Evolutionary conservation across 2,329 filamentous ascomycete genomes (phyloP).

Genomic region (Verticillium zaregamsianum): DNA sequence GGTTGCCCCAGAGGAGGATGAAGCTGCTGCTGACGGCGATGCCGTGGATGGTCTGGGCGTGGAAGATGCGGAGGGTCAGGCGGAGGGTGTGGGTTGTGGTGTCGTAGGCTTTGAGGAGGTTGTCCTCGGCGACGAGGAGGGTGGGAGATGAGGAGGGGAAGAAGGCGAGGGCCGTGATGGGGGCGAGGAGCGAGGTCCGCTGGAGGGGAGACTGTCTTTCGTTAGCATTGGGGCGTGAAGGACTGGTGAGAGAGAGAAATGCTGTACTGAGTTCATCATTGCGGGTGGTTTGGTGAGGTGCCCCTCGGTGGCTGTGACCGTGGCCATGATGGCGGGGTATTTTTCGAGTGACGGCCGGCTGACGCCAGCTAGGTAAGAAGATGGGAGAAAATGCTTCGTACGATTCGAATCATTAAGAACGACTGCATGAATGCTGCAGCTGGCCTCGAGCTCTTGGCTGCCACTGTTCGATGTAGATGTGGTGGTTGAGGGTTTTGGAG

Average conservation of each 20-base stretch:
- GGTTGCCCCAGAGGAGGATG: conserved; percentile 68
- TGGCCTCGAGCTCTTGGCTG: not conserved
- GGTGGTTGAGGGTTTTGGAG: not conserved
- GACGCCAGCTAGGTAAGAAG: not conserved
- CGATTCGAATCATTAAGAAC: not conserved
- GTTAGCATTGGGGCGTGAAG: not conserved
- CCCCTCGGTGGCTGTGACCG: not conserved
- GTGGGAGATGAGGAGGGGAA: conserved; percentile 23
- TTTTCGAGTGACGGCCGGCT: not conserved
- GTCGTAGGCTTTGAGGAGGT: conserved; percentile 51
- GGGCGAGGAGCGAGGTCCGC: conserved; percentile 41
- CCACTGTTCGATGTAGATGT: not conserved
- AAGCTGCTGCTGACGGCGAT: conserved; percentile 43
- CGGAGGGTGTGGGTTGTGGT: conserved; percentile 28
- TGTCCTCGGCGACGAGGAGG: conserved; percentile 58
- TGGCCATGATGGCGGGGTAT: not conserved
- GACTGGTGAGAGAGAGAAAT: not conserved
- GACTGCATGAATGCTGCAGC: too few relatives aligned
- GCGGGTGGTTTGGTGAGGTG: not conserved
- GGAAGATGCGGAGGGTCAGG: conserved; percentile 51
- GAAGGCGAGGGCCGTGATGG: conserved; percentile 58
- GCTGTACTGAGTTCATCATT: not conserved
- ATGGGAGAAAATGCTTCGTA: not conserved
- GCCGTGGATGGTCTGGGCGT: conserved; percentile 70
- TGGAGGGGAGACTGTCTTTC: not conserved